Percentiles rank a stretch among this genome's conserved stretches.
These are phyloP conservation scores for Viola odorata DNA, from an alignment of 345 rosid genomes.

Conservation along the genomic window DNA sequence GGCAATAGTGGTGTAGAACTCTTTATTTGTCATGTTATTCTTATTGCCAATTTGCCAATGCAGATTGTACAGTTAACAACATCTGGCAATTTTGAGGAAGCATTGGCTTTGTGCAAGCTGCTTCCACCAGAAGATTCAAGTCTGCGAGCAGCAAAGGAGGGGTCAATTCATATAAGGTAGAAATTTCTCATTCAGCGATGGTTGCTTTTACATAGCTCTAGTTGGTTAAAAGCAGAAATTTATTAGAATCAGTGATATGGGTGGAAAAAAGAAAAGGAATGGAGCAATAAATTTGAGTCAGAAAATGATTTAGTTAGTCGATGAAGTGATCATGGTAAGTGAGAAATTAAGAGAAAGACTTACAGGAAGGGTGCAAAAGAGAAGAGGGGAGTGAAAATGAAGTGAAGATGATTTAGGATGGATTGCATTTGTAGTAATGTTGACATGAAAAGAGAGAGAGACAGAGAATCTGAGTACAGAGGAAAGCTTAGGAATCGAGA, in stretches of 20 bases:
- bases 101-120: no score
- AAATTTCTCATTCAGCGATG: no score
- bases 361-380: slow-evolving; percentile 13
- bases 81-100: no score
- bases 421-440: slow-evolving; percentile 5
- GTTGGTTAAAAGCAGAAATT: background rate
- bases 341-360: slow-evolving; percentile 8
- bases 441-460: background rate
- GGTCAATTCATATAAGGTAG: no score
- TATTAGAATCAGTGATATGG: background rate
- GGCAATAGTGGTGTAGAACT: no score
- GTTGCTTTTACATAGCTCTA: background rate
- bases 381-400: slow-evolving; percentile 16
- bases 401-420: slow-evolving; percentile 20
- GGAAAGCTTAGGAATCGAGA: slow-evolving; percentile 43
- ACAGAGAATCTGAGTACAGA: slow-evolving; percentile 17
- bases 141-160: no score
- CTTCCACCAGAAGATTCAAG: no score
- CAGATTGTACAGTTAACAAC: no score
- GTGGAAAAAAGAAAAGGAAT: background rate
- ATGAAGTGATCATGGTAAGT: slow-evolving; percentile 3
- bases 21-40: no score
- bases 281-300: background rate
- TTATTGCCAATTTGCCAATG: no score
- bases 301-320: no score